Evolutionary conservation across 139 green algal genomes (phyloP).

Genomic region (Parachlorella kessleri): DNA sequence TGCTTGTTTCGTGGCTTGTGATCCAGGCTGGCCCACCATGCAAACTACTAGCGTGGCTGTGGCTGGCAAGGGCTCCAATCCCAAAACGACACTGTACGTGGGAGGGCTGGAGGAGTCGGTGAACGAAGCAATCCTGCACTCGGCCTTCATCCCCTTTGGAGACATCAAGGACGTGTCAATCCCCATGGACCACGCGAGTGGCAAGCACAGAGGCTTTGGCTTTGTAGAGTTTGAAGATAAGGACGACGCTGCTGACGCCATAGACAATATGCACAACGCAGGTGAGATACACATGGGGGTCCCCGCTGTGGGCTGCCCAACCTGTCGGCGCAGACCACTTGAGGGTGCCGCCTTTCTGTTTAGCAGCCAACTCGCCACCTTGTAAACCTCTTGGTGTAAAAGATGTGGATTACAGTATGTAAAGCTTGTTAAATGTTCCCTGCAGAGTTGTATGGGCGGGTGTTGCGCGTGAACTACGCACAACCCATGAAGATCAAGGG

Average conservation of each 20-base stretch:
- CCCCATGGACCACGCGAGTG: conserved; percentile 87
- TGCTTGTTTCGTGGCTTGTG: too few species aligned
- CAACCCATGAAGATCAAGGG: conserved; percentile 95
- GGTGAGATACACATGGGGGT: conserved; percentile 14
- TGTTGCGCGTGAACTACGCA: conserved; percentile 88
- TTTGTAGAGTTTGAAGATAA: conserved; percentile 94
- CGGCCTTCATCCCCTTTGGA: conserved; percentile 97
- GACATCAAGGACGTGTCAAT: conserved; percentile 97
- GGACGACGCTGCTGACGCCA: conserved; percentile 89
- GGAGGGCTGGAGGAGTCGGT: conserved; percentile 93
- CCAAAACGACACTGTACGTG: conserved; percentile 91
- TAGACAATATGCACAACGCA: conserved; percentile 99
- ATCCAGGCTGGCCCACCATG: too few species aligned
- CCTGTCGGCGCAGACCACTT: too few species aligned
- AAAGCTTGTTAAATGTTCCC: conserved; percentile 26
- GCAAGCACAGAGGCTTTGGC: conserved; percentile 90
- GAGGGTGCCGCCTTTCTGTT: too few species aligned
- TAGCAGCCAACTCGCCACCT: too few species aligned
- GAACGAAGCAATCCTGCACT: conserved; percentile 87
- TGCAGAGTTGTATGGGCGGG: conserved; percentile 60
- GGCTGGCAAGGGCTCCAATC: conserved; percentile 76
- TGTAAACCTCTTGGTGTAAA: too few species aligned
- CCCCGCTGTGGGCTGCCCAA: too few species aligned
- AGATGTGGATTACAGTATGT: conserved; percentile 35
- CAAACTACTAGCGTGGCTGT: conserved; percentile 65